Base-by-base conservation (phyloP, 352 stramenopile species). In the Phytophthora sp. region DNA sequence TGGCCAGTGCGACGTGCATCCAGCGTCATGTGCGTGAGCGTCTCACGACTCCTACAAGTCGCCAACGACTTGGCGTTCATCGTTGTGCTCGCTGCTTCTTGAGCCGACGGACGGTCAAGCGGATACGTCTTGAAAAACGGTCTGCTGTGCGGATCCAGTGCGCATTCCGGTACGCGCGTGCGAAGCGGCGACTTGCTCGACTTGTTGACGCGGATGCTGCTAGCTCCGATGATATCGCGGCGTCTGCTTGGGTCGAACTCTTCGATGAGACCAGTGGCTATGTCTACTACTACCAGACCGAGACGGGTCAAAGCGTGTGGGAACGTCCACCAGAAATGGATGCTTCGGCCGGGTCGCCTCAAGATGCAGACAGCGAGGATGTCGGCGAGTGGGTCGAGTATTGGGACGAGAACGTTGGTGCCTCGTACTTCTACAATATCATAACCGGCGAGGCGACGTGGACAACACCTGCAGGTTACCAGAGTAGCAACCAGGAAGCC, bases 341-440 rank as follows among this genome's bases (percentile, higher is more conserved):
- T n/a, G 18, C 26, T 35, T 13, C n/a, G 16, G 35, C 49, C 23
- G 38, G 33, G 26, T 46, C 65, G 31, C 33, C 65, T 23, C 56
- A 68, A 33, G 50, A 62, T 9, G 36, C 61, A 9, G 8, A 51
- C 9, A 36, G 50, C 24, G 49, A 71, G 6, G 60, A 58, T 2
- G 65, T 77, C 6, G 63, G 59, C 13, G 80, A 88, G 30, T 91
- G 83, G 83, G 69, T 90, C 50, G 81, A 90, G 68, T 90, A 82
- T 66, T 91, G 83, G 81, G 83, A 91, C 57, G 83, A 89, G 33
- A 88, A 79, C 53, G 79, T 82, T 7, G 81, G 73, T 1, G 64
- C 80, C 21, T 77, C 73, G 36, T 93, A 93, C 59, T 93, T 83
- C 29, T 88, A 91, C 68, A 91, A 91, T 58, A 73, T 72, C 11